Percentiles rank a stretch among this genome's conserved stretches.
These are phyloP conservation scores for Moesziomyces sp. DNA, from an alignment of 1,284 basidiomycete species.

Conservation along the genomic window DNA sequence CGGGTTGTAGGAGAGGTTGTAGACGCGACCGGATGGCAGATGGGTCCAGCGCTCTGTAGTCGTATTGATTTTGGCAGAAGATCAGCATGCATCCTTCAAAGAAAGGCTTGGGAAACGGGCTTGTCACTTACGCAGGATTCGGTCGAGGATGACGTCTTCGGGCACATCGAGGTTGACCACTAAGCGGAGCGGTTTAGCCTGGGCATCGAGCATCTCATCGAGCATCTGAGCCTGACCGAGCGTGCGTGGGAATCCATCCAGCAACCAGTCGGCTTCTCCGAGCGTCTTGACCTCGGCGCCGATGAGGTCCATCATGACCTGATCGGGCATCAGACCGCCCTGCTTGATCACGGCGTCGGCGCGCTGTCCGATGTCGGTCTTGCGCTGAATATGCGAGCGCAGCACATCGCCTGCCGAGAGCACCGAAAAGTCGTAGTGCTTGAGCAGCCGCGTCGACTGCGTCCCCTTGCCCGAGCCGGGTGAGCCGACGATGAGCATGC, in stretches of 20 bases:
- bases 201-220: slow-evolving; percentile 70
- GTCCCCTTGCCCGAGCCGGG: slow-evolving; percentile 67
- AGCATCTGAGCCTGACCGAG: slow-evolving; percentile 86
- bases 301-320: slow-evolving; percentile 64
- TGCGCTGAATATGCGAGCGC: slow-evolving; percentile 54
- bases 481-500: slow-evolving; percentile 63
- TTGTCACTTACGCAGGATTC: slow-evolving; percentile 75
- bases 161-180: slow-evolving; percentile 92
- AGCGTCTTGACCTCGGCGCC: slow-evolving; percentile 42
- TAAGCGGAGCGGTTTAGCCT: slow-evolving; percentile 74
- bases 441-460: slow-evolving; percentile 53
- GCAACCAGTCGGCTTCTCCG: slow-evolving; percentile 78
- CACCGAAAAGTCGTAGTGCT: slow-evolving; percentile 38
- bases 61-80: background rate
- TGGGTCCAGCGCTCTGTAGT: slow-evolving; percentile 83
- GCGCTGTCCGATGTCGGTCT: slow-evolving; percentile 52
- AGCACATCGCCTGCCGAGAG: slow-evolving; percentile 63
- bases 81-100: background rate
- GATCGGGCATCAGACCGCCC: slow-evolving; percentile 65
- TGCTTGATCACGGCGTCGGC: slow-evolving; percentile 56
- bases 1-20: slow-evolving; percentile 76
- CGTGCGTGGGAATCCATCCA: slow-evolving; percentile 97
- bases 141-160: slow-evolving; percentile 85
- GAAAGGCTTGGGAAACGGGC: background rate
- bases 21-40: slow-evolving; percentile 89